Evolutionary conservation across 495 filamentous ascomycete genomes (phyloP).

Genomic region (Neurospora sp.): DNA sequence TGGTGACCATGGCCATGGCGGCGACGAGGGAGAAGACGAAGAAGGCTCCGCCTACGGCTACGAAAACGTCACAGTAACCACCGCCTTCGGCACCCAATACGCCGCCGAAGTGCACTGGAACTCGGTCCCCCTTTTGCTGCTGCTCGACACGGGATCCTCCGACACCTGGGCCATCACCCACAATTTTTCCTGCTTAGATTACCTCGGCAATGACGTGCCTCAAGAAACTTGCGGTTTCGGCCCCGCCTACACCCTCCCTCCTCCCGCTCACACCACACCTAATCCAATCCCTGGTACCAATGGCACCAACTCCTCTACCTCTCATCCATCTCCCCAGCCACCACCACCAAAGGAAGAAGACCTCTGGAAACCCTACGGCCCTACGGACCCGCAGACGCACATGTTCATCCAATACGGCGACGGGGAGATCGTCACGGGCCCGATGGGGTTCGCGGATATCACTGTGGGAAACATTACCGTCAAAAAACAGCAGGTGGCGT

Average conservation of each 20-base stretch:
- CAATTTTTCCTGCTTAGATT: constrained; percentile 21
- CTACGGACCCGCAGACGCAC: constrained; percentile 26
- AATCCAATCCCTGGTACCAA: background rate
- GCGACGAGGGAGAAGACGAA: background rate
- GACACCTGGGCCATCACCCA: constrained; percentile 44
- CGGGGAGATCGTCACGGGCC: constrained; percentile 45
- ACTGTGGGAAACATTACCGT: constrained; percentile 46
- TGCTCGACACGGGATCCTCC: constrained; percentile 55
- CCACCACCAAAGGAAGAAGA: background rate
- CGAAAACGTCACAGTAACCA: constrained; percentile 29
- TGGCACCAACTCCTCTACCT: background rate
- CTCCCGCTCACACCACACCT: background rate
- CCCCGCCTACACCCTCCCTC: background rate
- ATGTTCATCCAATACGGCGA: constrained; percentile 53
- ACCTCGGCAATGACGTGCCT: constrained; percentile 10
- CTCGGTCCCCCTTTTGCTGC: constrained; percentile 17
- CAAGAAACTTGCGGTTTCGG: constrained; percentile 23
- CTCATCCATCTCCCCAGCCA: background rate
- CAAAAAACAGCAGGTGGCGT: constrained; percentile 34
- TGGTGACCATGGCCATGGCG: background rate
- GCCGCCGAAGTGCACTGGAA: constrained; percentile 23
- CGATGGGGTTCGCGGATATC: constrained; percentile 48
- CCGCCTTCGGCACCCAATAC: constrained; percentile 30
- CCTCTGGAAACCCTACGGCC: constrained; percentile 16
- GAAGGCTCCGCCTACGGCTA: constrained; percentile 14